These are phyloP conservation scores for Mycosarcoma mackinlayi DNA, from an alignment of 1,284 basidiomycete genomes.

Conservation along the genomic window DNA sequence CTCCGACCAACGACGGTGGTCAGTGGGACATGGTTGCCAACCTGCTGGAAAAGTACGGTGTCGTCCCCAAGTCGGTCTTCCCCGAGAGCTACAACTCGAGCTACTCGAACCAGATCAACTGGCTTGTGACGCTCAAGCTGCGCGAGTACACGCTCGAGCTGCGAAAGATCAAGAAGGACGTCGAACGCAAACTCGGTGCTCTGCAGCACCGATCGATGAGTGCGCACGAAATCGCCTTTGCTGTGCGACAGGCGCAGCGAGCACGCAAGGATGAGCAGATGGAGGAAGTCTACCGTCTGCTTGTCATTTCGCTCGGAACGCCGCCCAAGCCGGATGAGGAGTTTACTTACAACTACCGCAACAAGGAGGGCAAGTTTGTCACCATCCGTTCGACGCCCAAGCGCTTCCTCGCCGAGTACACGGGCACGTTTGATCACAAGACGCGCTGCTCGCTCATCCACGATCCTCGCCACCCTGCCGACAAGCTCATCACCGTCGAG, in stretches of 20 bases:
- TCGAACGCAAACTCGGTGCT: slow-evolving; percentile 69
- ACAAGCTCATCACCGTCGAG: slow-evolving; percentile 89
- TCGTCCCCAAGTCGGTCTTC: slow-evolving; percentile 75
- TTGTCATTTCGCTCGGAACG: slow-evolving; percentile 80
- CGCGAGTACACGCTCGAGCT: slow-evolving; percentile 88
- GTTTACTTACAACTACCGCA: slow-evolving; percentile 71
- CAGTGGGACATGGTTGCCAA: slow-evolving; percentile 87
- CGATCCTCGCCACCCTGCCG: slow-evolving; percentile 86
- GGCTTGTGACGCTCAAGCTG: slow-evolving; percentile 85
- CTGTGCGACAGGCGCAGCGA: slow-evolving; percentile 62
- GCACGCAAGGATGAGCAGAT: slow-evolving; percentile 84
- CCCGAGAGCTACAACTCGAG: slow-evolving; percentile 88
- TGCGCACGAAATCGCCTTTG: slow-evolving; percentile 19
- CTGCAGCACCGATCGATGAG: not conserved
- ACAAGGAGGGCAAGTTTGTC: slow-evolving; percentile 80
- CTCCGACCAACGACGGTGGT: slow-evolving; percentile 84
- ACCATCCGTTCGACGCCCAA: slow-evolving; percentile 81
- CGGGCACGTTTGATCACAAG: slow-evolving; percentile 71
- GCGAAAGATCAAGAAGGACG: slow-evolving; percentile 73
- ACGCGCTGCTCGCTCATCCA: slow-evolving; percentile 92
- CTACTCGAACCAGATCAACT: slow-evolving; percentile 79
- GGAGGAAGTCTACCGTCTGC: slow-evolving; percentile 85
- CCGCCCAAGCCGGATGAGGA: slow-evolving; percentile 52
- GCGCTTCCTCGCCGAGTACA: slow-evolving; percentile 73
- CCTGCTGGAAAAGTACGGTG: slow-evolving; percentile 69